These are phyloP conservation scores for Bruguiera gymnorhiza DNA, from an alignment of 345 rosid species.

Conservation along the genomic window DNA sequence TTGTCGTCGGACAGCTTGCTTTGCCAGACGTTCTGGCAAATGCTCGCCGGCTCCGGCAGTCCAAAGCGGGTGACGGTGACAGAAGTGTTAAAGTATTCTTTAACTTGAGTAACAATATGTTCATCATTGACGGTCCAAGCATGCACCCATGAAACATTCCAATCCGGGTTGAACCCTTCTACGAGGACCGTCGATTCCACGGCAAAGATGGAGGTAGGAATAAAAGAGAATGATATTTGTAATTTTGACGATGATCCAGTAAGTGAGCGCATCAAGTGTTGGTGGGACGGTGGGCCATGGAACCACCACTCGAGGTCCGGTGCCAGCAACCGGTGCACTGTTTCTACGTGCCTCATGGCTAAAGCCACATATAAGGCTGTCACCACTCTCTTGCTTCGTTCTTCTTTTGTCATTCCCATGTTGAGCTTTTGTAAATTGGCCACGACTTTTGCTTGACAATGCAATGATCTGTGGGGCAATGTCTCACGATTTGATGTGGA, in stretches of 20 bases:
- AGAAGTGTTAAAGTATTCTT: conserved; percentile 28
- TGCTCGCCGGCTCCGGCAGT: neutral
- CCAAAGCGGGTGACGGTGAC: conserved; percentile 26
- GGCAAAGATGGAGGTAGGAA: conserved; percentile 15
- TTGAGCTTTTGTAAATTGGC: neutral
- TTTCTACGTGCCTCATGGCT: conserved; percentile 11
- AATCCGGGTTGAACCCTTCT: conserved; percentile 21
- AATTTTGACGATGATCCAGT: conserved; percentile 14
- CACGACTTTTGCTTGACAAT: too few relatives aligned
- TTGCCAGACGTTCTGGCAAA: conserved; percentile 23
- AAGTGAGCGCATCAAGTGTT: conserved; percentile 28
- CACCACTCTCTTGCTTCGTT: conserved; percentile 12
- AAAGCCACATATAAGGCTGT: conserved; percentile 31
- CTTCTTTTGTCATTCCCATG: conserved; percentile 5
- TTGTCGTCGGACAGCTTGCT: conserved; percentile 24
- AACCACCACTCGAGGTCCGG: conserved; percentile 41
- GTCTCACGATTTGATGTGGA: neutral
- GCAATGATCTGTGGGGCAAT: neutral
- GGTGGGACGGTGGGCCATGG: conserved; percentile 37
- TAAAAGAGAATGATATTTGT: conserved; percentile 12
- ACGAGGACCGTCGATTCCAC: conserved; percentile 29
- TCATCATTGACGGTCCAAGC: conserved; percentile 32
- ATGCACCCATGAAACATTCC: conserved; percentile 30
- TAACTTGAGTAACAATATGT: conserved; percentile 25
- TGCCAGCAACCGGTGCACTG: conserved; percentile 21